These are phyloP conservation scores for Pythium periplocum DNA, from an alignment of 352 stramenopile genomes.

Conservation along the genomic window DNA sequence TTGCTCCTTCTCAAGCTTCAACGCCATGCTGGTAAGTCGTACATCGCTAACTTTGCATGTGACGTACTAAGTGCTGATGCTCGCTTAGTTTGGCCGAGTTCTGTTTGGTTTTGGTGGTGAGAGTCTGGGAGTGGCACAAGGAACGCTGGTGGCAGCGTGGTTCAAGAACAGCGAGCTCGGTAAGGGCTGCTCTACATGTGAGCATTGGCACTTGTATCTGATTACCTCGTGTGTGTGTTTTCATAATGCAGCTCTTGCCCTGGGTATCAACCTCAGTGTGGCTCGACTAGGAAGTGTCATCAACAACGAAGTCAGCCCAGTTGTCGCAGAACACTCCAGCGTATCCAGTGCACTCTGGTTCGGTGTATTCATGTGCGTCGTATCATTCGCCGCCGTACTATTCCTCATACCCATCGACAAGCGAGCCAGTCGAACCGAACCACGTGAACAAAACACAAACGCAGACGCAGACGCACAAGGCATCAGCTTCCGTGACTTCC, in stretches of 20 bases:
- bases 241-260: conserved; percentile 59
- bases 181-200: conserved; percentile 8
- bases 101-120: conserved; percentile 92
- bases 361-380: conserved; percentile 75
- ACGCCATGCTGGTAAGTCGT: conserved; percentile 59
- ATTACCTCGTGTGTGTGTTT: background rate
- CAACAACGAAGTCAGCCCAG: conserved; percentile 88
- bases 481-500: conserved; percentile 70
- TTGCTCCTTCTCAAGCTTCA: conserved; percentile 70
- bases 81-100: conserved; percentile 73
- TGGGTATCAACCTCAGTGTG: conserved; percentile 91
- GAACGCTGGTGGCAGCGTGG: conserved; percentile 88
- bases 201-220: background rate
- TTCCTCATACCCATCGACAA: conserved; percentile 81
- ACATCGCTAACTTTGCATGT: background rate
- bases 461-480: conserved; percentile 24
- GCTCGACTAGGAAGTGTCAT: conserved; percentile 88
- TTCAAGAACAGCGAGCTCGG: conserved; percentile 90
- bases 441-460: conserved; percentile 14
- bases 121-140: conserved; percentile 87
- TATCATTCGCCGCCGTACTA: conserved; percentile 62
- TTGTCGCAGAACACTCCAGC: conserved; percentile 56
- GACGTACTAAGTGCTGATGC: conserved; percentile 7
- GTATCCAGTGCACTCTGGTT: conserved; percentile 84
- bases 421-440: conserved; percentile 29